Percentiles rank a stretch among this genome's conserved stretches.
These are phyloP conservation scores for Rauvolfia tetraphylla DNA, from an alignment of 257 asterid genomes.

Conservation along the genomic window DNA sequence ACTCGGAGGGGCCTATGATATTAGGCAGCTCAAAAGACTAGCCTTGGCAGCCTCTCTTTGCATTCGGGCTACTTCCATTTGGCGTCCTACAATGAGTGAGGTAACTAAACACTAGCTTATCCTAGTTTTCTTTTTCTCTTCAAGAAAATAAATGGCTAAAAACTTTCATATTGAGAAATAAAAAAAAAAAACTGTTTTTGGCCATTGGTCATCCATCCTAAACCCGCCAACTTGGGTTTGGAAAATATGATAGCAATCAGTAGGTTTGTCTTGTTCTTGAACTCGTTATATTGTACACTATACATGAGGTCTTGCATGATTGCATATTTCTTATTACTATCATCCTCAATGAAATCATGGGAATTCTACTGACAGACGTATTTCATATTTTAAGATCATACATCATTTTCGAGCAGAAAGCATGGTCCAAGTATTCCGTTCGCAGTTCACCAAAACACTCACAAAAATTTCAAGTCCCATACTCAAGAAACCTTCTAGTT, in stretches of 20 bases:
- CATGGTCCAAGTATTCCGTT: constrained; percentile 14
- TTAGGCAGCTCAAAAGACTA: constrained; percentile 48
- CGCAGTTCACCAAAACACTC: constrained; percentile 34
- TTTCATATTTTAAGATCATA: constrained; percentile 12
- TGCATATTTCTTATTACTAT: constrained; percentile 9
- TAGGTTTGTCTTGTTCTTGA: constrained; percentile 22
- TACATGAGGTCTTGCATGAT: constrained; percentile 13
- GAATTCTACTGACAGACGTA: constrained; percentile 23
- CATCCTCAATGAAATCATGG: constrained; percentile 4
- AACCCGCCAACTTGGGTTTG: constrained; percentile 7
- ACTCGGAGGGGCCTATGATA: constrained; percentile 54
- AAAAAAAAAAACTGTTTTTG: too few species aligned
- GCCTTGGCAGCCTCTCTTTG: constrained; percentile 88
- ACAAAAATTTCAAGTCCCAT: constrained; percentile 16
- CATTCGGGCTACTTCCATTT: constrained; percentile 75
- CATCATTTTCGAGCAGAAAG: constrained; percentile 24
- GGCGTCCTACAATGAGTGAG: constrained; percentile 97
- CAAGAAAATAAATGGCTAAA: too few species aligned
- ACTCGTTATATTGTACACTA: background rate
- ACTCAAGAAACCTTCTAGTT: background rate
- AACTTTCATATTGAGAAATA: too few species aligned
- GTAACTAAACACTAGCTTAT: constrained; percentile 25
- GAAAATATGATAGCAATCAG: background rate
- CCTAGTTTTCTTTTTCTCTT: too few species aligned
- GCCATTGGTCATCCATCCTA: background rate